Evolutionary conservation across 352 stramenopile species (phyloP), one percentile per base, ranked within the genome.

Genomic region (Phytophthora fragariae): DNA sequence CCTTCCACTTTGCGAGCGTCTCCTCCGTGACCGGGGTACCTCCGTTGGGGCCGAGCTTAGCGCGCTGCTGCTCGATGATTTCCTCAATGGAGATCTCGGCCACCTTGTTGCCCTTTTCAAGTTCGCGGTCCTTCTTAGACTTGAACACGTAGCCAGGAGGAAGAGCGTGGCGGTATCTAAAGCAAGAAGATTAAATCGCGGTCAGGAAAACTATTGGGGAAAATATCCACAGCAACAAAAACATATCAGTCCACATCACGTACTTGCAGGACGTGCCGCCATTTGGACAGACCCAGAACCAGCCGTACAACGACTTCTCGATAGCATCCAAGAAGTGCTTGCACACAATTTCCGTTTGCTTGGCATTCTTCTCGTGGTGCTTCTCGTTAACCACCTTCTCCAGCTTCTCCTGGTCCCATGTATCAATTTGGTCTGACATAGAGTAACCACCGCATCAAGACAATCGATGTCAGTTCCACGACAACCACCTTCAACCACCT

Each of bases 301-400:
- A 97, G 24, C 91, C 91, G 67, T 97, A 97, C 57, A 95, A 75
- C 27, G 86, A 92, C 77, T 95, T 95, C 61, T 97, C 91, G 56
- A 97, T 97, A 24, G 91, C 91, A 64, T 97, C 91, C 75, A 97
- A 79, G 65, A 97, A 97, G 75, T 94, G 82, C 64, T 96, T 96
- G 80, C 91, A 97, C 55, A 97, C 90, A 68, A 97, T 97, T 68
- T 97, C 90, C 21, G 90, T 97, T 60, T 92, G 87, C 57, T 86
- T 97, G 31, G 78, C 74, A n/a, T 81, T 79, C 61, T 94, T 94
- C 60, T 93, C 79, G 65, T 91, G 88, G 69, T 97, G 88, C 72
- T 95, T 97, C 64, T 97, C 84, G 24, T 83, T 83, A 33, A 97
- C 84, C 41, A 96, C 89, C 54, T 92, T 76, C 65, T 97, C 91